These are phyloP conservation scores for Paxillus ammoniavirescens DNA, from an alignment of 768 basidiomycete species.

Conservation along the genomic window DNA sequence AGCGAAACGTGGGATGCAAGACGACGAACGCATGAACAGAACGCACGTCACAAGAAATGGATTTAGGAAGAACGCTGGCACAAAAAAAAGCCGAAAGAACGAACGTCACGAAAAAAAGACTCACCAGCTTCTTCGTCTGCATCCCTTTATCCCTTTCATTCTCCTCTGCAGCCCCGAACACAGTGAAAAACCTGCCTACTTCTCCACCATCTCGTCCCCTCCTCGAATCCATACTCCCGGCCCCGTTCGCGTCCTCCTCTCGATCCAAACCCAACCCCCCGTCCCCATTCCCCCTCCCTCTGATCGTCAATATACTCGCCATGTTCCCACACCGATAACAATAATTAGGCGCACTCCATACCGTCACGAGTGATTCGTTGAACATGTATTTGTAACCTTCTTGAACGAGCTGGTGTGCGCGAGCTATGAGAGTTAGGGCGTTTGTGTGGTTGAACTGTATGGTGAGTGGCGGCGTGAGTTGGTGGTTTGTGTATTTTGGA, in stretches of 20 bases:
- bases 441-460: conserved; percentile 93
- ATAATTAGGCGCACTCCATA: conserved; percentile 92
- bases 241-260: conserved; percentile 4
- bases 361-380: conserved; percentile 85
- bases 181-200: conserved; percentile 61
- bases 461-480: neutral
- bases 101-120: conserved; percentile 18
- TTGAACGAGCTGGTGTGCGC: conserved; percentile 96
- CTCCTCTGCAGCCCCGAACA: conserved; percentile 86
- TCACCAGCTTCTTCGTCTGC: conserved; percentile 71
- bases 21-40: no score
- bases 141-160: conserved; percentile 83
- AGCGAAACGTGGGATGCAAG: neutral
- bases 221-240: neutral
- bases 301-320: conserved; percentile 86
- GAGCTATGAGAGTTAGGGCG: conserved; percentile 80
- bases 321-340: conserved; percentile 86
- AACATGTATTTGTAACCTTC: conserved; percentile 98
- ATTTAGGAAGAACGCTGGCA: no score
- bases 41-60: no score
- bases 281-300: conserved; percentile 49
- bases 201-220: conserved; percentile 6
- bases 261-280: conserved; percentile 9
- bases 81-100: neutral
- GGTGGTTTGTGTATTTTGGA: no score